Evolutionary conservation across 371 early-diverging fungal genomes (phyloP).

Genomic region (Conidiobolus coronatus): DNA sequence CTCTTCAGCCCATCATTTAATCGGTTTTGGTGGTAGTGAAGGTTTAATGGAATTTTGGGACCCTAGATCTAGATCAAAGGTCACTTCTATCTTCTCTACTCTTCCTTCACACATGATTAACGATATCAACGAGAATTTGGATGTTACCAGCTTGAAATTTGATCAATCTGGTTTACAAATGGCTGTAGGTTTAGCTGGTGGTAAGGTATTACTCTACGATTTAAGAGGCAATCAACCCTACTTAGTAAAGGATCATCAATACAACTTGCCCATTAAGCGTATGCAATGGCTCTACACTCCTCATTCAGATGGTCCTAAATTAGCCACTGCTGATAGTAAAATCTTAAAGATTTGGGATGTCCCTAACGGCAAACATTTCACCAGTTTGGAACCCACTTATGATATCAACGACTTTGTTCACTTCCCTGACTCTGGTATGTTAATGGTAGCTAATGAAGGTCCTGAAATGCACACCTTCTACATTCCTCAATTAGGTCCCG

Average conservation of each 20-base stretch:
- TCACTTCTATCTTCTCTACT: slow-evolving; percentile 35
- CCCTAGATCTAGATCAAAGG: slow-evolving; percentile 48
- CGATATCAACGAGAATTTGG: slow-evolving; percentile 10
- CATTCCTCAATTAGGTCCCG: slow-evolving; percentile 80
- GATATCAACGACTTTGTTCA: slow-evolving; percentile 88
- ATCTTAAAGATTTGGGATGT: slow-evolving; percentile 85
- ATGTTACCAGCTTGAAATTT: slow-evolving; percentile 59
- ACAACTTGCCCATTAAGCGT: slow-evolving; percentile 85
- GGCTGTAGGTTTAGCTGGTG: slow-evolving; percentile 78
- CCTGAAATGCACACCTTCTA: slow-evolving; percentile 84
- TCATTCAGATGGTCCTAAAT: slow-evolving; percentile 21
- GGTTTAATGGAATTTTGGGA: slow-evolving; percentile 91
- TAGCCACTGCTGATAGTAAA: slow-evolving; percentile 76
- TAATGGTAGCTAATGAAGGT: slow-evolving; percentile 89
- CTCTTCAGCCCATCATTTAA: slow-evolving; percentile 81
- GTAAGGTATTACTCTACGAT: slow-evolving; percentile 85
- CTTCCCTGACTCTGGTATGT: slow-evolving; percentile 63
- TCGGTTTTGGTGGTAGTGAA: slow-evolving; percentile 70
- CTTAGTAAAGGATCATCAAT: slow-evolving; percentile 83
- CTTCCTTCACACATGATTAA: slow-evolving; percentile 12
- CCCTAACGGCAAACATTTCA: slow-evolving; percentile 47
- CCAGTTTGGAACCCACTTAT: slow-evolving; percentile 70
- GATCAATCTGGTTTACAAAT: slow-evolving; percentile 69
- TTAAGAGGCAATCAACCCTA: slow-evolving; percentile 66
- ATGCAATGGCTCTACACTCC: slow-evolving; percentile 53